Base-by-base conservation (phyloP, 768 basidiomycete species). In the Rhizopogon vesiculosus region DNA sequence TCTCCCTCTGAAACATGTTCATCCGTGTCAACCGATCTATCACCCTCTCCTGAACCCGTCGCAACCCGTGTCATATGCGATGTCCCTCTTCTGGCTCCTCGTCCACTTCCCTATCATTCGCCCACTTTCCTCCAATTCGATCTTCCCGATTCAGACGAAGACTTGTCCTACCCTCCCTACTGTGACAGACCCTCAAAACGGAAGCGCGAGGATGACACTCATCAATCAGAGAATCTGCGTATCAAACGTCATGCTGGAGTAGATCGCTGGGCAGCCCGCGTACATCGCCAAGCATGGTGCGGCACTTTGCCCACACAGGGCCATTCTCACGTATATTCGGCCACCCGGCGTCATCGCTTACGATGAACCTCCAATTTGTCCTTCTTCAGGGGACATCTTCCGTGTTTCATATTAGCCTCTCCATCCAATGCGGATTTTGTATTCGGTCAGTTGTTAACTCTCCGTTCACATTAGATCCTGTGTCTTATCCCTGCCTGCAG, bases 71-170 rank as follows among this genome's bases (percentile, higher is more conserved):
- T 84, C 69, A 75, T 85, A 19, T 86, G 83, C 72, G 79, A 84
- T 58, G 82, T 83, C 2, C 86, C 86, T n/a, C 74, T 87, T 54
- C 71, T 86, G 58, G 85, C 84, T 0, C 86, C 86, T 12, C 80
- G 80, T 25, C 86, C 86, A 0, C 79, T 87, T 39, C 86, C 86
- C 2, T 86, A 83, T 69, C 83, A 85, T 54, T 84, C 84, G 9
- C 86, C 86, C 28, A 81, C 79, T 0, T 86, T 86, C 66, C 80
- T 87, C 54, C 82, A 85, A 53, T 86, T 84, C 65, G 82, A 84
- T 54, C 72, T 81, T 22, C 86, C 86, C 0, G 85, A 86, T 70
- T 71, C 81, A 7, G 84, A 86, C 69, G 82, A 86, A 64, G 85
- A 87, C 64, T 78, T 87, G 42, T 87, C 86, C 0, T 81, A 81